Percentiles rank a stretch among this genome's conserved stretches.
phyloP scores from a whole-genome alignment of 179 eudicot species.

The Silene coronaria region DNA sequence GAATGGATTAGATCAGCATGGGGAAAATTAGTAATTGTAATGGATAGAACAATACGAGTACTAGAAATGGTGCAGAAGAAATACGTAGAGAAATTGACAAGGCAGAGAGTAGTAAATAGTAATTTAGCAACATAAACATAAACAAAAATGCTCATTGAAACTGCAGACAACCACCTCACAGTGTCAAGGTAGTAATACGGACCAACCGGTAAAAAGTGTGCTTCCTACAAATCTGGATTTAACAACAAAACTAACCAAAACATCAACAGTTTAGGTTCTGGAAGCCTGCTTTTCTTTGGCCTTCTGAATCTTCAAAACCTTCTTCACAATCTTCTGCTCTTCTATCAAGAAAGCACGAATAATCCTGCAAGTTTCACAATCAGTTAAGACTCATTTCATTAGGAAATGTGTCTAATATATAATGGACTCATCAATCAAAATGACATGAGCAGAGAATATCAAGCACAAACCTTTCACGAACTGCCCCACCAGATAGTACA shows the following conservation, averaged over 20 bases:
- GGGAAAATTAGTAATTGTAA: too few species aligned
- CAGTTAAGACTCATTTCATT: neutral
- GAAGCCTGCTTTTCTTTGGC: conserved; percentile 54
- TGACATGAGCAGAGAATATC: neutral
- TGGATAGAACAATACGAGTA: too few species aligned
- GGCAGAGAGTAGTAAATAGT: neutral
- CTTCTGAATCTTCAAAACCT: conserved; percentile 77
- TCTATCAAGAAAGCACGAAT: conserved; percentile 65
- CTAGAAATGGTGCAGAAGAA: too few species aligned
- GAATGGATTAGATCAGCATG: too few species aligned
- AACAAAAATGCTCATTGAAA: conserved; percentile 32
- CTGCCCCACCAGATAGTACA: conserved; percentile 81
- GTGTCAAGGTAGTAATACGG: conserved; percentile 11
- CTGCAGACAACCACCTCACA: conserved; percentile 16
- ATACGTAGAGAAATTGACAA: too few species aligned
- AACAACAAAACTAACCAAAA: conserved; percentile 6
- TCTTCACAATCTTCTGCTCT: conserved; percentile 82
- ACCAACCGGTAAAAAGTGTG: conserved; percentile 14
- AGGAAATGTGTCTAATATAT: neutral
- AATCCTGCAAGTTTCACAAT: conserved; percentile 27
- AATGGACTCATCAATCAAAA: neutral
- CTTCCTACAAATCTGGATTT: conserved; percentile 18
- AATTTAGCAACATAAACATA: neutral
- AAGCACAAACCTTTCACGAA: conserved; percentile 65
- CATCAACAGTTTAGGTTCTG: conserved; percentile 25